Conservation (phyloP, 108 stramenopile species). For the Nitzschia sp. region DNA sequence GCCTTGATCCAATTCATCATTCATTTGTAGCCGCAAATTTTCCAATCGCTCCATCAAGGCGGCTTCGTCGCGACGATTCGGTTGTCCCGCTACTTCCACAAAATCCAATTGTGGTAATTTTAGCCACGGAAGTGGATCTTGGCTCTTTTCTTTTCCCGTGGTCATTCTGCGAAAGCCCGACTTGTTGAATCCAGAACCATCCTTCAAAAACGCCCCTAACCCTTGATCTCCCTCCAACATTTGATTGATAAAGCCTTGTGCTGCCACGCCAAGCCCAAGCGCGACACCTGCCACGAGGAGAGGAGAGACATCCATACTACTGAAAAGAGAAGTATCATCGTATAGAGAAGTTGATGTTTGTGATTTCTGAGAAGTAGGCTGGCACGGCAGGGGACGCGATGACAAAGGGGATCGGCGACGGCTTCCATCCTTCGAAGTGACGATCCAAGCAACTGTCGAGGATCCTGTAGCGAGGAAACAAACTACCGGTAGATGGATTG, state of each 20-base stretch:
- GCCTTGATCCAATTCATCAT: constrained; percentile 40
- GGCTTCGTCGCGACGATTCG: constrained; percentile 14
- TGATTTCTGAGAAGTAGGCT: no score
- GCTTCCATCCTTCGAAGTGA: no score
- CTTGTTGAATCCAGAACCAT: constrained; percentile 60
- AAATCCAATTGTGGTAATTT: constrained; percentile 71
- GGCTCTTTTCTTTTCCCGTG: background rate
- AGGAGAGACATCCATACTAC: constrained; percentile 25
- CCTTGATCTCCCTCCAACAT: constrained; percentile 70
- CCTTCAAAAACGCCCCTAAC: constrained; percentile 68
- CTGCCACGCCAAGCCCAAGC: constrained; percentile 44
- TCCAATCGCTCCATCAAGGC: constrained; percentile 46
- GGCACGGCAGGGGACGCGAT: no score
- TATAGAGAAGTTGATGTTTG: no score
- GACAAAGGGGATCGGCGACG: no score
- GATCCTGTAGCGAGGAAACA: no score
- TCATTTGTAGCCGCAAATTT: constrained; percentile 34
- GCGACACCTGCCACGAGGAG: constrained; percentile 42
- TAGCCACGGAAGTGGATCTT: constrained; percentile 79
- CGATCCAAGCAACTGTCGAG: no score
- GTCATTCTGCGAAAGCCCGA: constrained; percentile 43
- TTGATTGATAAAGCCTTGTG: constrained; percentile 67
- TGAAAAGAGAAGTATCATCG: no score
- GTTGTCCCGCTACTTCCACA: constrained; percentile 81
- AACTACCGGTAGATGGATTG: no score